Percentiles rank a stretch among this genome's conserved stretches.
Evolutionary conservation across 768 basidiomycete genomes (phyloP).

Genomic region (Tylopilus intermedius): DNA sequence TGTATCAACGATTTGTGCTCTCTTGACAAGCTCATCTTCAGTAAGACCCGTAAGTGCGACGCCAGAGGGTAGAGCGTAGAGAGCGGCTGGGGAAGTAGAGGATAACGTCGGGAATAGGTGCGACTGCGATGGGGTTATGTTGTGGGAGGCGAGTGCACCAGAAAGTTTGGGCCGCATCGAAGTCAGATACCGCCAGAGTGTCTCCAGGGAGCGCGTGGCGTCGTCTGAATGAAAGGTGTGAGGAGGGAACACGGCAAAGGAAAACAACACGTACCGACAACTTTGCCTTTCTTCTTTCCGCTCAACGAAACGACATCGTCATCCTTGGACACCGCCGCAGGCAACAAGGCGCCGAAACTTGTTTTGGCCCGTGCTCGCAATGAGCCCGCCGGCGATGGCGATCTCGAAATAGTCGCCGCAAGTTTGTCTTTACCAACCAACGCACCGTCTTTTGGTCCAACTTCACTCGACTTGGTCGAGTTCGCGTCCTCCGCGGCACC

Average conservation of each 20-base stretch:
- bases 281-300: slow-evolving; percentile 32
- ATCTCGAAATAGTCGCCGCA: slow-evolving; percentile 19
- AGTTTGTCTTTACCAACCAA: slow-evolving; percentile 24
- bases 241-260: no score
- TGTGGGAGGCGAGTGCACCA: slow-evolving; percentile 66
- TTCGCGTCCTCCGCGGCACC: slow-evolving; percentile 23
- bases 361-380: slow-evolving; percentile 51
- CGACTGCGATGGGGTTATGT: slow-evolving; percentile 65
- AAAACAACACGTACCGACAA: slow-evolving; percentile 30
- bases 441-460: slow-evolving; percentile 20
- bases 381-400: slow-evolving; percentile 36
- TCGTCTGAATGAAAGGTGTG: slow-evolving; percentile 41
- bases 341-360: slow-evolving; percentile 47
- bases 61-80: slow-evolving; percentile 70
- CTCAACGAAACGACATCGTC: slow-evolving; percentile 56
- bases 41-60: slow-evolving; percentile 65
- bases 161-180: slow-evolving; percentile 85
- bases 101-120: slow-evolving; percentile 67
- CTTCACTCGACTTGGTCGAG: slow-evolving; percentile 25
- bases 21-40: slow-evolving; percentile 80
- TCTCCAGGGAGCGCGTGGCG: slow-evolving; percentile 72
- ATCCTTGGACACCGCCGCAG: slow-evolving; percentile 42
- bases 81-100: slow-evolving; percentile 64
- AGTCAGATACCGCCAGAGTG: slow-evolving; percentile 80
- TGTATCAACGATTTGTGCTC: slow-evolving; percentile 92